Evolutionary conservation across 2,329 filamentous ascomycete genomes (phyloP), one percentile per base, ranked within the genome.

Genomic region (Exophiala bonariae): DNA sequence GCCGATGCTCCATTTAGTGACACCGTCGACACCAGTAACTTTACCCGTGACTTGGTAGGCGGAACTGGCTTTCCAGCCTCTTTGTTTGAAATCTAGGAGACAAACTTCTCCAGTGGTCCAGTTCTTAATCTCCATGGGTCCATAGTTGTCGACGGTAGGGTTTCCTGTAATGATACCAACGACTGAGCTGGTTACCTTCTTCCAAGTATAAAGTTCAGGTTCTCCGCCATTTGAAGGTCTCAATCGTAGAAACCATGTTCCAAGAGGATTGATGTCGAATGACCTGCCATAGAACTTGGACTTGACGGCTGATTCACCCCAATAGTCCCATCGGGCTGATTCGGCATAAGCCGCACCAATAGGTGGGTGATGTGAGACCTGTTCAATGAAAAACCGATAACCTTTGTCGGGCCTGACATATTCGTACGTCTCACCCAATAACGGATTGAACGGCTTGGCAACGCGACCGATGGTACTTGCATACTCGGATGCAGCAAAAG

Each of bases 251-350:
- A 97, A 99, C 93, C 93, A 99, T 6, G 93, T 99, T 26, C 93
- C 93, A 8, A 97, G 80, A 3, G 89, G 91, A 62, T 96, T 95
- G 68, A 97, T 90, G 60, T 99, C 93, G 64, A 99, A 97, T 1
- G 91, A 96, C 65, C 92, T 95, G 59, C 93, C 93, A 63, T 96
- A 95, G 65, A 99, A 99, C 67, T 96, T 96, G 33, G 91, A 96
- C 69, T 89, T 92, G 51, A 97, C 90, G 8, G 89, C 86, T 20
- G 90, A 95, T 70, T 99, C 93, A 52, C 93, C 93, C 75, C 78
- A 97, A 73, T 99, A 99, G 45, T 92, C 92, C 93, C 93, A 99
- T 60, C 87, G 89, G 11, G 91, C 82, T 3, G 89, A 86, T 68
- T 99, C 93, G 7, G 92, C 92, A 77, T 87, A 93, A 0, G 90